Evolutionary conservation across 352 stramenopile genomes (phyloP).

Genomic region (Discostella stelligera): DNA sequence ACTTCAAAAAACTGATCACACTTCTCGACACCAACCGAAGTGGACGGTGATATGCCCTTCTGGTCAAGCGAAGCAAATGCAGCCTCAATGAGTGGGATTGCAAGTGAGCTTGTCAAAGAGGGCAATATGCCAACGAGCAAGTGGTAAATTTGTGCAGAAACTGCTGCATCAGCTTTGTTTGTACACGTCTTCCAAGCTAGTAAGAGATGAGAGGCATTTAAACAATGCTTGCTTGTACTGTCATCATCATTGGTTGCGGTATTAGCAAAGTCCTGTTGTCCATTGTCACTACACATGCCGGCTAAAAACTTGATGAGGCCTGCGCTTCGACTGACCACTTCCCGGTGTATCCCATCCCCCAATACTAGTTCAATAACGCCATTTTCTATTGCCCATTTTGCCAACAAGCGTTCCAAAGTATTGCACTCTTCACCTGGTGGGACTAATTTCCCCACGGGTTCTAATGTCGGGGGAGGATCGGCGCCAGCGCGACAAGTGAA

Average conservation of each 20-base stretch:
- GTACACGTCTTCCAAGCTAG: conserved; percentile 81
- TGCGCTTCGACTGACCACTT: conserved; percentile 72
- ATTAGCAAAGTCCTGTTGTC: conserved; percentile 6
- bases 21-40: conserved; percentile 29
- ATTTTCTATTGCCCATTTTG: conserved; percentile 81
- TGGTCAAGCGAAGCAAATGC: conserved; percentile 61
- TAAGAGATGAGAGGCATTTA: conserved; percentile 74
- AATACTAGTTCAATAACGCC: conserved; percentile 78
- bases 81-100: conserved; percentile 70
- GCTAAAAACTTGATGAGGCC: conserved; percentile 81
- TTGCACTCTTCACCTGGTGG: conserved; percentile 68
- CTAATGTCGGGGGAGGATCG: conserved; percentile 71
- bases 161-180: conserved; percentile 72
- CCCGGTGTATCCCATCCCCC: conserved; percentile 73
- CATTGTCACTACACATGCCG: conserved; percentile 68
- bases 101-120: conserved; percentile 60
- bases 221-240: conserved; percentile 55
- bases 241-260: conserved; percentile 3
- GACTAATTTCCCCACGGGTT: conserved; percentile 64
- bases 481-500: conserved; percentile 74
- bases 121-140: conserved; percentile 79
- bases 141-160: conserved; percentile 79
- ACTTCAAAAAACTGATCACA: conserved; percentile 75
- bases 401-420: conserved; percentile 77
- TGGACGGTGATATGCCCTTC: conserved; percentile 1